Conservation (phyloP, 2,329 filamentous ascomycete genomes). For the Torrubiellomyces zombiae region DNA sequence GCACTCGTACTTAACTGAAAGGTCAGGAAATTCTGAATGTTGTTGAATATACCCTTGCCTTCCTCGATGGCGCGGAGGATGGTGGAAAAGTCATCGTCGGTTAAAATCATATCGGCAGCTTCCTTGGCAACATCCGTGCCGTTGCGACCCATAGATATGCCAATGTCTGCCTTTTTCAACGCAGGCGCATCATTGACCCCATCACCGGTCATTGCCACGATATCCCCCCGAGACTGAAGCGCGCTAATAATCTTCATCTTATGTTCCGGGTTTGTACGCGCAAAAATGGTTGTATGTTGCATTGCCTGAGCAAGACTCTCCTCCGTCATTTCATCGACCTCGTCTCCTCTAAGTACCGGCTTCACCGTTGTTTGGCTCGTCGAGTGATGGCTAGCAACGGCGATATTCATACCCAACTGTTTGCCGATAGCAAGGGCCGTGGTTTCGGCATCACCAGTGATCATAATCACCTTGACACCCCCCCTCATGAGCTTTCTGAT, state of each 20-base stretch:
- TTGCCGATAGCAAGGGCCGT: slow-evolving; percentile 87
- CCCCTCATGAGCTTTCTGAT: slow-evolving; percentile 84
- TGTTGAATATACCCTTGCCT: slow-evolving; percentile 98
- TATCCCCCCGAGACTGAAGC: slow-evolving; percentile 80
- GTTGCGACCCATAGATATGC: slow-evolving; percentile 87
- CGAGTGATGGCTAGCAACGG: slow-evolving; percentile 31
- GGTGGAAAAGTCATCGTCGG: slow-evolving; percentile 77
- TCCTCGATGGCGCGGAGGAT: slow-evolving; percentile 94
- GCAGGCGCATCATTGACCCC: slow-evolving; percentile 96
- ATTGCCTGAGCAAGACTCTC: slow-evolving; percentile 73
- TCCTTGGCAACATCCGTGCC: slow-evolving; percentile 97
- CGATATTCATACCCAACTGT: slow-evolving; percentile 86
- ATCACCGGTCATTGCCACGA: slow-evolving; percentile 97
- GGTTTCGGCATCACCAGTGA: slow-evolving; percentile 89
- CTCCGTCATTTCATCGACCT: slow-evolving; percentile 85
- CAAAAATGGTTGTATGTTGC: slow-evolving; percentile 82
- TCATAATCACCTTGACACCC: slow-evolving; percentile 97
- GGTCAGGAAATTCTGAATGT: slow-evolving; percentile 97
- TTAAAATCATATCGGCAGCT: slow-evolving; percentile 84
- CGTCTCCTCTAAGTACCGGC: slow-evolving; percentile 70
- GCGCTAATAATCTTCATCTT: slow-evolving; percentile 94
- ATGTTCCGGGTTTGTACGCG: slow-evolving; percentile 89
- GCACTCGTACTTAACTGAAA: slow-evolving; percentile 97
- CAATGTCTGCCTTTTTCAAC: slow-evolving; percentile 92
- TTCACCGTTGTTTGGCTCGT: slow-evolving; percentile 42